A percentile compares a stretch with the other conserved stretches of the same genome.
phyloP scores from a whole-genome alignment of 1,284 basidiomycete species.

The Leccinum variabile region DNA sequence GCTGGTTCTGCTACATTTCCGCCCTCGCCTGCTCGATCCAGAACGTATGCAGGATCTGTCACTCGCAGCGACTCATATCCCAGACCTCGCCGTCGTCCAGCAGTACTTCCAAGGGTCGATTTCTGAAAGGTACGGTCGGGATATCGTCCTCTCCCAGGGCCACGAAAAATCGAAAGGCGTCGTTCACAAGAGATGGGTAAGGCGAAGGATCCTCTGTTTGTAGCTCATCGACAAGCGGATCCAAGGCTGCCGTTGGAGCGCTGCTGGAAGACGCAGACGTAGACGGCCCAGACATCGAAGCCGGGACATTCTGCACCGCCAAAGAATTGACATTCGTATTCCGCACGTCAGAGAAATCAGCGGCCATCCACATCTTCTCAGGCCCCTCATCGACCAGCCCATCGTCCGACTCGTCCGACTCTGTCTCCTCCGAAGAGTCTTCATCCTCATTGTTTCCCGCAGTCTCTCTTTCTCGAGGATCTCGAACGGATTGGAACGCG shows the following conservation, averaged over 20 bases:
- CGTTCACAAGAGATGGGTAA: constrained; percentile 14
- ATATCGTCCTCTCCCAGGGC: constrained; percentile 32
- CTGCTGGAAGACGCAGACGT: neutral
- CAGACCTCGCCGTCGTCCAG: constrained; percentile 41
- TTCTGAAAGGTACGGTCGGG: constrained; percentile 36
- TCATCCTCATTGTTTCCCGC: constrained; percentile 10
- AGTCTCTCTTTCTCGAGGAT: constrained; percentile 11
- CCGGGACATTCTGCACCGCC: neutral
- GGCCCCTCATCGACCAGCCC: constrained; percentile 17
- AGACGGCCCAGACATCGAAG: neutral
- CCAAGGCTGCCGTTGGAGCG: neutral
- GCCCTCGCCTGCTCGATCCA: constrained; percentile 38
- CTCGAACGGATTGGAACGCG: constrained; percentile 19
- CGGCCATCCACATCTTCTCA: constrained; percentile 35
- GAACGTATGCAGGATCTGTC: constrained; percentile 36
- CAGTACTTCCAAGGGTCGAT: constrained; percentile 41
- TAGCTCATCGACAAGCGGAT: constrained; percentile 1
- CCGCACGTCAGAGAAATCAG: neutral
- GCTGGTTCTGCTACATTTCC: constrained; percentile 34
- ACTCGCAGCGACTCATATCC: constrained; percentile 44
- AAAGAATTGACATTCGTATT: constrained; percentile 4
- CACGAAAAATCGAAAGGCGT: constrained; percentile 36
- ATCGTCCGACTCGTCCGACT: constrained; percentile 12
- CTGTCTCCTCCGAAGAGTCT: constrained; percentile 10
- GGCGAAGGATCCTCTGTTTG: constrained; percentile 34